These are phyloP conservation scores for Saturnispora zaruensis DNA, from an alignment of 805 yeast genomes.

Conservation along the genomic window DNA sequence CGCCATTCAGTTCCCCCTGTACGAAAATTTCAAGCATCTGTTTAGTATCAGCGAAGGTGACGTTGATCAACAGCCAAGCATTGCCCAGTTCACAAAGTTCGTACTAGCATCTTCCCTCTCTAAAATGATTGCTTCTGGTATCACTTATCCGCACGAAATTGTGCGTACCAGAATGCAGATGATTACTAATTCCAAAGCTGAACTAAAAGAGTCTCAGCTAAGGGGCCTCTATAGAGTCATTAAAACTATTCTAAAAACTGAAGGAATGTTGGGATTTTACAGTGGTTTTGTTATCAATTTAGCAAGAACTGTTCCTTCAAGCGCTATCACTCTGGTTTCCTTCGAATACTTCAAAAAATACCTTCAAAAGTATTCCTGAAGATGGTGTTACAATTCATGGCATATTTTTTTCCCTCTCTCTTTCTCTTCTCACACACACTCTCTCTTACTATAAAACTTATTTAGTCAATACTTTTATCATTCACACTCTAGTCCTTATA, in stretches of 20 bases:
- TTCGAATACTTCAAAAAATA: conserved; percentile 71
- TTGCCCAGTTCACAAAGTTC: conserved; percentile 31
- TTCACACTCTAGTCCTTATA: background rate
- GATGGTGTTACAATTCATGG: background rate
- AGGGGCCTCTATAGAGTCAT: conserved; percentile 26
- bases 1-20: conserved; percentile 92
- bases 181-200: conserved; percentile 15
- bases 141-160: conserved; percentile 95
- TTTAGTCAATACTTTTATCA: background rate
- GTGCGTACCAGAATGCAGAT: conserved; percentile 86
- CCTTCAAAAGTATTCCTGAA: conserved; percentile 25
- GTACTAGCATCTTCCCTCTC: conserved; percentile 68
- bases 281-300: conserved; percentile 83
- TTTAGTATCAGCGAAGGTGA: conserved; percentile 26
- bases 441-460: background rate
- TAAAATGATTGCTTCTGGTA: conserved; percentile 79
- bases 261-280: conserved; percentile 78
- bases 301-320: conserved; percentile 86
- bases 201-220: conserved; percentile 21
- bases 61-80: conserved; percentile 5
- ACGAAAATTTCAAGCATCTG: conserved; percentile 65
- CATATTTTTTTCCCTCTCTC: background rate
- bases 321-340: conserved; percentile 90
- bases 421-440: background rate
- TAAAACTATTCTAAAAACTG: conserved; percentile 42